Conservation (phyloP, 257 asterid species). For the Fraxinus cuspidata region DNA sequence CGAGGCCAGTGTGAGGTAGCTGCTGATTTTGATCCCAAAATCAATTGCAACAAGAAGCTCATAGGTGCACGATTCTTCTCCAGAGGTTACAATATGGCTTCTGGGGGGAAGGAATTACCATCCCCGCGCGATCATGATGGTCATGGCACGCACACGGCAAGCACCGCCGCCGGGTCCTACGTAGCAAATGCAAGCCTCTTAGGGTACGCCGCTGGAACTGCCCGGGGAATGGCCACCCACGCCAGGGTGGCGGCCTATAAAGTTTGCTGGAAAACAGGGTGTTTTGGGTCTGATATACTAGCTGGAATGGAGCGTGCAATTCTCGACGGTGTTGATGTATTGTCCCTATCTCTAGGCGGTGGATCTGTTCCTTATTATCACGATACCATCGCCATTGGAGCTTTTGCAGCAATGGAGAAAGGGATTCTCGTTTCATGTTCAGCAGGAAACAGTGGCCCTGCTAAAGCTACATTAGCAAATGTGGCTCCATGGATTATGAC, state of each 20-base stretch:
- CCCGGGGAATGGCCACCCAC: slow-evolving; percentile 74
- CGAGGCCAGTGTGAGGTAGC: slow-evolving; percentile 46
- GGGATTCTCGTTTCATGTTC: slow-evolving; percentile 70
- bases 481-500: slow-evolving; percentile 80
- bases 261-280: slow-evolving; percentile 61
- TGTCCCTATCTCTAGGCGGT: slow-evolving; percentile 71
- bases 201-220: slow-evolving; percentile 62
- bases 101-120: slow-evolving; percentile 24
- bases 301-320: slow-evolving; percentile 72
- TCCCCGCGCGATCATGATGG: slow-evolving; percentile 76
- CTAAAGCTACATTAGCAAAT: slow-evolving; percentile 40
- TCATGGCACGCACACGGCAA: slow-evolving; percentile 72
- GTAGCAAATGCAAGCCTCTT: slow-evolving; percentile 54
- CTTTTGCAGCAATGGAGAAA: slow-evolving; percentile 67
- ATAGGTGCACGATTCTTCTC: slow-evolving; percentile 52
- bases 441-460: slow-evolving; percentile 64
- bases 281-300: slow-evolving; percentile 61
- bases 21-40: slow-evolving; percentile 42
- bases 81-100: slow-evolving; percentile 34
- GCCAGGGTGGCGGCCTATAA: slow-evolving; percentile 68
- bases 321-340: slow-evolving; percentile 61
- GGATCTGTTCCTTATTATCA: slow-evolving; percentile 39
- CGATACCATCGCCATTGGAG: slow-evolving; percentile 55
- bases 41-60: slow-evolving; percentile 46
- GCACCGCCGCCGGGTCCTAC: slow-evolving; percentile 65